Percentiles rank a stretch among this genome's conserved stretches.
Evolutionary conservation across 805 yeast genomes (phyloP).

Genomic region (Cyberlindnera japonica): DNA sequence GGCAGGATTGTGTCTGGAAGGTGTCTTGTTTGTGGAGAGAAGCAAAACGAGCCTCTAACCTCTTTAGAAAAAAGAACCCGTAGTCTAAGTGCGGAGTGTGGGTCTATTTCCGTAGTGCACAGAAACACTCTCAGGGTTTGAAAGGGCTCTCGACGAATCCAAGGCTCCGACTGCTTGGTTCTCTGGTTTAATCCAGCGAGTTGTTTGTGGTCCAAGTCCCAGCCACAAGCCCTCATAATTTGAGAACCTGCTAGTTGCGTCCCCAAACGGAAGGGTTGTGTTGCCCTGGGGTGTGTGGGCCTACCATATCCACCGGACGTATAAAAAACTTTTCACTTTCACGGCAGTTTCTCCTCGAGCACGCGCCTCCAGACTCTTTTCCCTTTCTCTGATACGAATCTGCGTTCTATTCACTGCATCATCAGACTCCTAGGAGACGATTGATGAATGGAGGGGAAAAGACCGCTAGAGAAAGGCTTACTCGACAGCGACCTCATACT

Average conservation of each 20-base stretch:
- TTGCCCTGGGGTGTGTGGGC: background rate
- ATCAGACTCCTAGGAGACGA: slow-evolving; percentile 26
- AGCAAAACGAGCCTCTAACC: too few species aligned
- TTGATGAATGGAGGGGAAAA: slow-evolving; percentile 45
- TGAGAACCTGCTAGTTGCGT: too few species aligned
- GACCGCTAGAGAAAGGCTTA: slow-evolving; percentile 33
- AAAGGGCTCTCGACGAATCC: too few species aligned
- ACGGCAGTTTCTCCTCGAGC: background rate
- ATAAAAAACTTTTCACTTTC: slow-evolving; percentile 8
- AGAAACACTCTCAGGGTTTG: too few species aligned
- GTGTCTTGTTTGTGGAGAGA: background rate
- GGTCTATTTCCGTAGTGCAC: background rate
- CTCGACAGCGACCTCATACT: slow-evolving; percentile 39
- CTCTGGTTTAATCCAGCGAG: too few species aligned
- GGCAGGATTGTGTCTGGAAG: background rate
- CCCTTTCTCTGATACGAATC: slow-evolving; percentile 34
- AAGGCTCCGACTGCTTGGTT: too few species aligned
- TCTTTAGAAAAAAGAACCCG: background rate
- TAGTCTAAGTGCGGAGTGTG: background rate
- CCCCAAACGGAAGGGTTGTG: background rate
- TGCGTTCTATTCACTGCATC: slow-evolving; percentile 46
- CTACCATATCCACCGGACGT: background rate
- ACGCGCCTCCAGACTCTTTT: slow-evolving; percentile 7
- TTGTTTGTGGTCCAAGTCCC: too few species aligned
- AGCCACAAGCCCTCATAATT: too few species aligned